Percentiles rank a stretch among this genome's conserved stretches.
phyloP scores from a whole-genome alignment of 768 basidiomycete species.

The Pleurotus tuber-regium region DNA sequence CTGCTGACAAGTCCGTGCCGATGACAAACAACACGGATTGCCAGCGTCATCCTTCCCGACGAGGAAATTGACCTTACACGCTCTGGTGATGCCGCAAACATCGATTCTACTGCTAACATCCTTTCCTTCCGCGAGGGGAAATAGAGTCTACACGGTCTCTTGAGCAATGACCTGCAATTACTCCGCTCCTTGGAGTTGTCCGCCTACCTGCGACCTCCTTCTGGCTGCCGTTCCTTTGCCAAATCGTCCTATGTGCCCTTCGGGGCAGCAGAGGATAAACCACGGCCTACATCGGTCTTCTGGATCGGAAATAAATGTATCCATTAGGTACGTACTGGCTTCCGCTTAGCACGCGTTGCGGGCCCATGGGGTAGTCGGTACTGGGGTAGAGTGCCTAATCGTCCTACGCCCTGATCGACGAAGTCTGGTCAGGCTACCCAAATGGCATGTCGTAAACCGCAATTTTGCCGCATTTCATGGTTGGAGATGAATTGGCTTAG shows the following conservation, averaged over 20 bases:
- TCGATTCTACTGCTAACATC: background rate
- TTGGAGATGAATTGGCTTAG: background rate
- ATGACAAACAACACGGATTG: constrained; percentile 2
- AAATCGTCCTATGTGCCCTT: background rate
- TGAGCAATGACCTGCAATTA: background rate
- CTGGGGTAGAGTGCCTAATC: background rate
- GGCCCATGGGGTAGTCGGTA: background rate
- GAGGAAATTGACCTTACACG: constrained; percentile 5
- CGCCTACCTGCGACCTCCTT: constrained; percentile 2
- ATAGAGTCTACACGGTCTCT: constrained; percentile 5
- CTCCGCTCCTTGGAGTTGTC: background rate
- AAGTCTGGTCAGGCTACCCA: background rate
- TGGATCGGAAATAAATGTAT: background rate
- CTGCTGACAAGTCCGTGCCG: background rate
- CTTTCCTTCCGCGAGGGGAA: constrained; percentile 5
- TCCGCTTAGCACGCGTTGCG: background rate
- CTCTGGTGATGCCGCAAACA: constrained; percentile 1
- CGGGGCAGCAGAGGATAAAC: constrained; percentile 13
- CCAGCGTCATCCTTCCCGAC: constrained; percentile 8
- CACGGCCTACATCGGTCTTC: constrained; percentile 1
- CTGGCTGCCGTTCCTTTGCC: background rate
- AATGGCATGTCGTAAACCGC: constrained; percentile 6
- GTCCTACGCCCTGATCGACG: constrained; percentile 1
- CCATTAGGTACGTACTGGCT: background rate
- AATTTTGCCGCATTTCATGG: constrained; percentile 2